Conservation (phyloP, 2,329 filamentous ascomycete genomes). For the Diaporthe sp. region DNA sequence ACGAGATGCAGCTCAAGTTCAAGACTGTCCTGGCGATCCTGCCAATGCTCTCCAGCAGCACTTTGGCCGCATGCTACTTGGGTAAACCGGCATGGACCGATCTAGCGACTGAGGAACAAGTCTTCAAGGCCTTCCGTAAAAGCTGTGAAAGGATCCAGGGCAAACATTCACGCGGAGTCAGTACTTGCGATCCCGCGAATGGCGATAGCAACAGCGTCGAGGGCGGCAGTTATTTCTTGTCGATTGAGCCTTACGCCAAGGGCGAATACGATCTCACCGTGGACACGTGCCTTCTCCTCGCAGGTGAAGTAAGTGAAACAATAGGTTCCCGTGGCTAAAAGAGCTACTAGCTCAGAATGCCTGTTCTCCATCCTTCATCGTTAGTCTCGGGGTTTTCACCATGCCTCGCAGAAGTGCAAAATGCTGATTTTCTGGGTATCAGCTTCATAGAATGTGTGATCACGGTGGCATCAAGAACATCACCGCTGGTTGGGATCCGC, state of each 20-base stretch:
- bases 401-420: neutral
- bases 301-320: neutral
- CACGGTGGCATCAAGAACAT: neutral
- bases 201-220: neutral
- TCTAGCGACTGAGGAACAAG: neutral
- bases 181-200: neutral
- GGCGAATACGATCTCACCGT: neutral
- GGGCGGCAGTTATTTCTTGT: neutral
- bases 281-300: neutral
- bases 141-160: neutral
- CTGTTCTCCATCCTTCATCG: neutral
- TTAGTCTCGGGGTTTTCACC: accelerated
- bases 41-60: neutral
- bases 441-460: neutral
- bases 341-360: neutral
- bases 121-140: neutral
- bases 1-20: neutral
- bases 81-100: neutral
- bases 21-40: neutral
- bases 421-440: neutral
- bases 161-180: neutral
- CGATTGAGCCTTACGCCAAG: neutral
- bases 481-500: neutral
- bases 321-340: accelerated
- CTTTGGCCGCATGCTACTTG: neutral